Conservation (phyloP, 768 basidiomycete genomes). For the Naematelia encephala region DNA sequence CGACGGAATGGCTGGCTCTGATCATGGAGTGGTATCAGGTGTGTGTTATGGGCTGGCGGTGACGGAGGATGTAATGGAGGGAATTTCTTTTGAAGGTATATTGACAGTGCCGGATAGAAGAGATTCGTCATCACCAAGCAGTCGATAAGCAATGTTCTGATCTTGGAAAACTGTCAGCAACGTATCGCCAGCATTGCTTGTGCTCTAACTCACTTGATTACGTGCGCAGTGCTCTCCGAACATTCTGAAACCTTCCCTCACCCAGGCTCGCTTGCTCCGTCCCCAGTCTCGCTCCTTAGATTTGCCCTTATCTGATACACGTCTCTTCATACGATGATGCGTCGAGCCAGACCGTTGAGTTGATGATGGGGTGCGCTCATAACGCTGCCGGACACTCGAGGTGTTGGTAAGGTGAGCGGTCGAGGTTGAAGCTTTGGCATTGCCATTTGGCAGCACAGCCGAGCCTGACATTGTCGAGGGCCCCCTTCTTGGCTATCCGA, state of each 20-base stretch:
- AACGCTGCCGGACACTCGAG: conserved; percentile 6
- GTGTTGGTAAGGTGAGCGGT: conserved; percentile 15
- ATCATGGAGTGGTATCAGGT: conserved; percentile 17
- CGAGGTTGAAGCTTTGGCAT: conserved; percentile 15
- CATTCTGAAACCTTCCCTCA: conserved; percentile 38
- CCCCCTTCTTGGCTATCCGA: no score
- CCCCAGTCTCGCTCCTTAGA: not conserved
- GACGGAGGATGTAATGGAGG: conserved; percentile 32
- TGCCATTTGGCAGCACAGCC: not conserved
- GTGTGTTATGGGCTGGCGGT: conserved; percentile 22
- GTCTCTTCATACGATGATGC: not conserved
- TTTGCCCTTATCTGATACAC: not conserved
- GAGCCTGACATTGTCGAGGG: not conserved
- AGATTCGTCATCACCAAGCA: conserved; percentile 51
- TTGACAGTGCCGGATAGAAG: conserved; percentile 48
- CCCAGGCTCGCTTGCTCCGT: conserved; percentile 24
- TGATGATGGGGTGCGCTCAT: conserved; percentile 5
- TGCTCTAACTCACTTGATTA: conserved; percentile 42
- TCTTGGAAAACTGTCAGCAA: conserved; percentile 24
- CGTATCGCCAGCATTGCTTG: not conserved
- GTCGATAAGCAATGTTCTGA: conserved; percentile 48
- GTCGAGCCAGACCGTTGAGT: not conserved
- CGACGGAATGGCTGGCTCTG: conserved; percentile 8
- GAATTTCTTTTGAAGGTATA: conserved; percentile 40
- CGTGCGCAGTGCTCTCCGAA: conserved; percentile 50